phyloP scores from a whole-genome alignment of 352 stramenopile genomes.

The Phytophthora capsici region DNA sequence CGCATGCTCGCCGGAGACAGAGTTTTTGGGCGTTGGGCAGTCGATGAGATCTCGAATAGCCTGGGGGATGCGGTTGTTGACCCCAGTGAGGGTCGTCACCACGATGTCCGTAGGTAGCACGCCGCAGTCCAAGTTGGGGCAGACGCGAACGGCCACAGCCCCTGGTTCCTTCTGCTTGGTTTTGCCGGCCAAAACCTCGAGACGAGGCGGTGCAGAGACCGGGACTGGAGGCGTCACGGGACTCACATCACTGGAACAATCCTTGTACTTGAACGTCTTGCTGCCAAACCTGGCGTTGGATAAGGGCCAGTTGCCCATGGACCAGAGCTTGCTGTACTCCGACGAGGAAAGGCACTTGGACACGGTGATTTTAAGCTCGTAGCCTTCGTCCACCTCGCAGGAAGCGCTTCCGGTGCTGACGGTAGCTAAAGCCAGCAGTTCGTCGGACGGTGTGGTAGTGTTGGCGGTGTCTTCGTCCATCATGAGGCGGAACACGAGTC shows the following conservation, averaged over 20 bases:
- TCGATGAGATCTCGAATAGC: conserved; percentile 2
- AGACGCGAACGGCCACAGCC: conserved; percentile 6
- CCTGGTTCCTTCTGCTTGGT: neutral
- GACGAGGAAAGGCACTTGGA: neutral
- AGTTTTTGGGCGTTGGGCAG: conserved; percentile 9
- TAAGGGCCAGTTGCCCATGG: conserved; percentile 3
- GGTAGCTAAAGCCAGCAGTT: neutral
- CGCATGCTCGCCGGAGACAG: neutral
- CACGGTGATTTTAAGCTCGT: conserved; percentile 2
- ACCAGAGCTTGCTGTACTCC: neutral
- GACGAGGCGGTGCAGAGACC: neutral
- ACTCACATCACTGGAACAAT: neutral
- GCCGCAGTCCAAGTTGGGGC: neutral
- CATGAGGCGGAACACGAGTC: neutral
- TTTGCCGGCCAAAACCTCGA: conserved; percentile 7
- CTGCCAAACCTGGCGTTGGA: conserved; percentile 9
- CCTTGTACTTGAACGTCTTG: neutral
- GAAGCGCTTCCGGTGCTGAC: too few relatives aligned
- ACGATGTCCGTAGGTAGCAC: conserved; percentile 12
- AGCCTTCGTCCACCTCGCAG: neutral
- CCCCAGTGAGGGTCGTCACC: neutral
- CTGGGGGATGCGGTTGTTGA: neutral
- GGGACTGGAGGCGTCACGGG: neutral
- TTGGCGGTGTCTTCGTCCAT: neutral
- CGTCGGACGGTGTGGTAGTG: neutral